These are phyloP conservation scores for Favolaschia claudopus DNA, from an alignment of 768 basidiomycete species.

Conservation along the genomic window DNA sequence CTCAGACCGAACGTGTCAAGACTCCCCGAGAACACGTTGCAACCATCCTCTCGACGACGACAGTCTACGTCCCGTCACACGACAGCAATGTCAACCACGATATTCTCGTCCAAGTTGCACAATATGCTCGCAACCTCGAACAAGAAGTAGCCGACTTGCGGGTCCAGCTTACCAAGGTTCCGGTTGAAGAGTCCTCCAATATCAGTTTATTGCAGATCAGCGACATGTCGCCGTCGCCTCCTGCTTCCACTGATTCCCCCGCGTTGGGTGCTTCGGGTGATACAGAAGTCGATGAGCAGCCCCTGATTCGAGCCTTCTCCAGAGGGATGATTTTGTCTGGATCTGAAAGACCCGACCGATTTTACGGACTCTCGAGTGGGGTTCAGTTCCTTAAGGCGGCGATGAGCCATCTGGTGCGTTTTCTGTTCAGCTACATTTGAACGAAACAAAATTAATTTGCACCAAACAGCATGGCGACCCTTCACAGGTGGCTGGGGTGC, in stretches of 20 bases:
- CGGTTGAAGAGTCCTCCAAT: neutral
- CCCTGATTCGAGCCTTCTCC: neutral
- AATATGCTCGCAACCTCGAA: conserved; percentile 21
- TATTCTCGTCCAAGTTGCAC: conserved; percentile 12
- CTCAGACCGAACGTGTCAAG: neutral
- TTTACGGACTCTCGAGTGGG: conserved; percentile 14
- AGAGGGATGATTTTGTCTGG: neutral
- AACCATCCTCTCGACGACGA: conserved; percentile 7
- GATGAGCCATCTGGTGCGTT: conserved; percentile 2
- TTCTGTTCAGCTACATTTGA: too few species aligned
- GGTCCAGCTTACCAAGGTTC: neutral
- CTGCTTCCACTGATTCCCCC: too few species aligned
- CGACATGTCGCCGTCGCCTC: neutral
- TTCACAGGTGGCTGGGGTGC: neutral
- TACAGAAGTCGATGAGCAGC: neutral
- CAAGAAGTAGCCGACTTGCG: conserved; percentile 1
- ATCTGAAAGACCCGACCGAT: neutral
- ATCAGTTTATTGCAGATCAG: neutral
- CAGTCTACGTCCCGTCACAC: conserved; percentile 5
- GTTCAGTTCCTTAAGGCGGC: conserved; percentile 4
- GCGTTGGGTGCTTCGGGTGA: too few species aligned
- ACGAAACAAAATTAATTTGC: too few species aligned
- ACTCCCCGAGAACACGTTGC: conserved; percentile 15
- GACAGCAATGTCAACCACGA: conserved; percentile 1
- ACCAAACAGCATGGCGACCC: neutral